These are phyloP conservation scores for Canavalia ensiformis DNA, from an alignment of 306 rosid species.

Conservation along the genomic window DNA sequence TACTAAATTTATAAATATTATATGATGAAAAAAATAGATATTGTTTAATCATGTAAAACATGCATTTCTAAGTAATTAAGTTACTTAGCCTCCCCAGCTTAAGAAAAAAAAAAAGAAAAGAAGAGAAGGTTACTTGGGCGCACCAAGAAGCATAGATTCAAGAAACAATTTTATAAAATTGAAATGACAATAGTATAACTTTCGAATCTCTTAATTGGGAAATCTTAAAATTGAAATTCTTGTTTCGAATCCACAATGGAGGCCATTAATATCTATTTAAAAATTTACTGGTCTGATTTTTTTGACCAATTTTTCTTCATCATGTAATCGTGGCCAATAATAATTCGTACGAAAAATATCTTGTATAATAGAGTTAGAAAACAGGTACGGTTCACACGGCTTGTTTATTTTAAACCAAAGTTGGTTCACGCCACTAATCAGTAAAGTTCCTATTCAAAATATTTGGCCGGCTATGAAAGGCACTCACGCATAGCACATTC, in stretches of 20 bases:
- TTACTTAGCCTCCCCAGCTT: too few species aligned
- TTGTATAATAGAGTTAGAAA: not conserved
- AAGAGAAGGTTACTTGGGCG: too few species aligned
- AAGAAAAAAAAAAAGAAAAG: too few species aligned
- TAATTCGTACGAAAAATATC: not conserved
- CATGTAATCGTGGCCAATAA: not conserved
- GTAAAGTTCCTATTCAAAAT: conserved; percentile 12
- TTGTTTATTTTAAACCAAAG: not conserved
- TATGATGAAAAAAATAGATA: too few species aligned
- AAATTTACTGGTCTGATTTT: not conserved
- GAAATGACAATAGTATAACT: not conserved
- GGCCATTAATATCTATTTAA: not conserved
- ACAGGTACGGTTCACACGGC: not conserved
- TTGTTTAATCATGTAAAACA: too few species aligned
- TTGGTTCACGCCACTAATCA: not conserved
- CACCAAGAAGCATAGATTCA: not conserved
- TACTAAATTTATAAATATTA: too few species aligned
- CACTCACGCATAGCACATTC: not conserved
- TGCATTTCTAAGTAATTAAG: too few species aligned
- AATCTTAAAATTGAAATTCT: not conserved
- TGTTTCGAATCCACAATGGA: not conserved
- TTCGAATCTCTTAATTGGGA: not conserved
- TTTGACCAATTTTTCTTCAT: not conserved
- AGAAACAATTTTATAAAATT: not conserved
- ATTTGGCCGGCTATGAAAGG: conserved; percentile 38